Evolutionary conservation across 768 basidiomycete species (phyloP).

Genomic region (Tylopilus rubrobrunneus): DNA sequence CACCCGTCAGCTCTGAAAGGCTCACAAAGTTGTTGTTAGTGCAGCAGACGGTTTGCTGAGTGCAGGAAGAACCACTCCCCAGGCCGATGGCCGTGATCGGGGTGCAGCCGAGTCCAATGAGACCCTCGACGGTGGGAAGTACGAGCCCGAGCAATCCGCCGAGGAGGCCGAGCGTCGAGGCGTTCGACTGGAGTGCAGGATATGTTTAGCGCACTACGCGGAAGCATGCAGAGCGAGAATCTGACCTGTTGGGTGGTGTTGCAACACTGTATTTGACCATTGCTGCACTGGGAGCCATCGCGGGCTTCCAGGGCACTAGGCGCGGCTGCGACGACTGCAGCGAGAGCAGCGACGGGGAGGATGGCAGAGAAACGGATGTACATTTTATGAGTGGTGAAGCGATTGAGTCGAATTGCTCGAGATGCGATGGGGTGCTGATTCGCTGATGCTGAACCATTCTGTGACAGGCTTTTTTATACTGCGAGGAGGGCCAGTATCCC

Average conservation of each 20-base stretch:
- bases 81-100: background rate
- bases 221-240: background rate
- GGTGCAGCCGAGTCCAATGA: constrained; percentile 5
- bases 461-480: constrained; percentile 10
- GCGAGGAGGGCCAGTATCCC: too few species aligned
- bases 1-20: too few species aligned
- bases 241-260: background rate
- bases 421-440: background rate
- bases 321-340: constrained; percentile 5
- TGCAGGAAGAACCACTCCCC: background rate
- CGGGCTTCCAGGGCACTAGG: constrained; percentile 4
- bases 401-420: background rate
- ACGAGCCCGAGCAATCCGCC: background rate
- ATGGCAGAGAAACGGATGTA: constrained; percentile 2
- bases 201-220: background rate
- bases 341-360: constrained; percentile 12
- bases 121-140: background rate
- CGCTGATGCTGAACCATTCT: background rate
- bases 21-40: too few species aligned
- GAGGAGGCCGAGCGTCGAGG: background rate
- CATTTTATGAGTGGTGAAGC: constrained; percentile 8
- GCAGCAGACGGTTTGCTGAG: too few species aligned
- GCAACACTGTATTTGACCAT: constrained; percentile 10
- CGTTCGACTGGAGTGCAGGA: background rate
- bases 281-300: constrained; percentile 6